phyloP scores from a whole-genome alignment of 331 rosid genomes.

The Quercus tomentella region DNA sequence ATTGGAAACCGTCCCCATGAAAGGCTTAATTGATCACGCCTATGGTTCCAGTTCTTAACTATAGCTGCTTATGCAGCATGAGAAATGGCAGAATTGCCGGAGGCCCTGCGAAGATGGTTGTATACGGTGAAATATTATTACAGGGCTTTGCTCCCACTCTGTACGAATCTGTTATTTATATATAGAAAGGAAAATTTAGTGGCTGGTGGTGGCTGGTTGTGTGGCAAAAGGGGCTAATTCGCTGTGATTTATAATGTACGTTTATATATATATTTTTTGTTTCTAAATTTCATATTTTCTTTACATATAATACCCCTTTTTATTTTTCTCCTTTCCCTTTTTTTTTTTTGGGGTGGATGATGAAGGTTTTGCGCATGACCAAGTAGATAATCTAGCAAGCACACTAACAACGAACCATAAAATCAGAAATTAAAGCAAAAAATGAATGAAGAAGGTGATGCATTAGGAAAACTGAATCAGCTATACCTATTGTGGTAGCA shows the following conservation, averaged over 20 bases:
- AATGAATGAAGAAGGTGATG: no score
- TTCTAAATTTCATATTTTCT: no score
- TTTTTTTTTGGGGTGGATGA: no score
- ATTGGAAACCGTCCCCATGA: conserved; percentile 83
- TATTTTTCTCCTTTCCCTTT: no score
- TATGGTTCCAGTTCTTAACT: conserved; percentile 23
- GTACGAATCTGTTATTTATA: conserved; percentile 60
- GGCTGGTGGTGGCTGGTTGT: conserved; percentile 65
- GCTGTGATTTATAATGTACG: conserved; percentile 50
- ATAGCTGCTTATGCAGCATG: conserved; percentile 52
- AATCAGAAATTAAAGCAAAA: no score
- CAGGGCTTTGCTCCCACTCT: conserved; percentile 53
- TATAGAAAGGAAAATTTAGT: conserved; percentile 54
- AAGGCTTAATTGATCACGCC: conserved; percentile 24
- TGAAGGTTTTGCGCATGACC: no score
- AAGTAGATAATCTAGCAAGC: no score
- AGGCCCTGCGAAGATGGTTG: conserved; percentile 35
- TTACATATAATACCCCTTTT: no score
- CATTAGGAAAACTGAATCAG: no score
- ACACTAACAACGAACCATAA: no score
- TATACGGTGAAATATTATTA: conserved; percentile 21
- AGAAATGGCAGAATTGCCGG: conserved; percentile 42
- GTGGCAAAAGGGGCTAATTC: conserved; percentile 58
- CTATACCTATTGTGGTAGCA: no score
- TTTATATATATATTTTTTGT: not conserved